Evolutionary conservation across 2,329 filamentous ascomycete species (phyloP), one percentile per base, ranked within the genome.

Genomic region (Claviceps spartinae): DNA sequence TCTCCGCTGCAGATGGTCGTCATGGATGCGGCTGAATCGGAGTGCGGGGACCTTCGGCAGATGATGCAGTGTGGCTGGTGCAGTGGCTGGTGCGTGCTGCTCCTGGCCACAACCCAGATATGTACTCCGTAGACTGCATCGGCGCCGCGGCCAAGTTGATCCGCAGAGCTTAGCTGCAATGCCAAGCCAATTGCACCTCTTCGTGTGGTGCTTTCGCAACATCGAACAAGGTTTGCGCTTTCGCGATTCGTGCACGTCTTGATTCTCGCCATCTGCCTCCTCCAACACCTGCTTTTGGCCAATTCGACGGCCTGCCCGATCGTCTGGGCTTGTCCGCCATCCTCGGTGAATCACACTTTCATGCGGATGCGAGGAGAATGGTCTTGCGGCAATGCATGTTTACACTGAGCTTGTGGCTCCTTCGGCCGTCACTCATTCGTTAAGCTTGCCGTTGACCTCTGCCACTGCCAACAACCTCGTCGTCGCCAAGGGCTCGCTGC

Each of bases 381-480:
- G 59, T 62, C 57, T 60, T 61, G 65, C 62, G 57, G 58, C 59
- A 47, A 97, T 97, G 91, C 91, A 97, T 80, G 95, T 88, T 76
- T 97, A 97, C 72, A 90, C 88, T 64, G 93, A 98, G 77, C 77
- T 98, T 67, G 83, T 88, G 67, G 86, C 91, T 73, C 90, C 93
- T 51, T 94, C 90, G 67, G 90, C 90, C 66, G 89, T 97, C 70
- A 90, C 88, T 63, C 86, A 95, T 72, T 88, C 90, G 57, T 72
- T 96, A 62, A 79, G 76, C 54, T 71, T 95, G 42, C 81, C 89
- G 38, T 89, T 98, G 64, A 76, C 85, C 47, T 85, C 85, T 47
- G 70, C 86, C 48, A 77, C 83, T 57, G 81, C 86, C 60, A 85
- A 79, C 67, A 96, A 97, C 66, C 79, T 98, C 59, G 75, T 96